Conservation (phyloP, 2,329 filamentous ascomycete species). For the Elsinoe batatas region DNA sequence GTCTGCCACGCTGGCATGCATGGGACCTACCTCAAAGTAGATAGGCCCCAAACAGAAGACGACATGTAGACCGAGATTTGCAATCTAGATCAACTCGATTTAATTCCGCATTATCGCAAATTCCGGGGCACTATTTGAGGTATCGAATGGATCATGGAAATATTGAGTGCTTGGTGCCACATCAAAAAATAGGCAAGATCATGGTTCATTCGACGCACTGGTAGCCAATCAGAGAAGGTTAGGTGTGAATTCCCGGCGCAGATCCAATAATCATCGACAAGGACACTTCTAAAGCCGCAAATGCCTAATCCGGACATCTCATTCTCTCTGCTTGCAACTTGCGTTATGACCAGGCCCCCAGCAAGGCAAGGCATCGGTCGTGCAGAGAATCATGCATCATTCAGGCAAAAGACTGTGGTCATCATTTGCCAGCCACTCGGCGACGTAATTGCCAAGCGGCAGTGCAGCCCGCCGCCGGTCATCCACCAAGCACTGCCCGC, state of each 20-base stretch:
- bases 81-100: neutral
- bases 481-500: slow-evolving; percentile 4
- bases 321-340: neutral
- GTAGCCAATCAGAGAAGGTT: neutral
- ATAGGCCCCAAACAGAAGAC: neutral
- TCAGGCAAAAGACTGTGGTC: neutral
- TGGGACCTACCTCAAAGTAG: slow-evolving; percentile 8
- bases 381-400: too few relatives aligned
- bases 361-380: too few relatives aligned
- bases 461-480: slow-evolving; percentile 6
- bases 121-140: neutral
- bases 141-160: neutral
- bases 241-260: neutral
- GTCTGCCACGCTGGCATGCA: slow-evolving; percentile 8
- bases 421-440: slow-evolving; percentile 6
- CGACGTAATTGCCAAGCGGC: slow-evolving; percentile 11
- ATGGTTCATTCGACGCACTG: neutral
- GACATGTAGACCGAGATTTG: neutral
- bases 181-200: neutral
- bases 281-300: neutral
- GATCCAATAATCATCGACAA: neutral
- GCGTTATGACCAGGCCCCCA: too few relatives aligned
- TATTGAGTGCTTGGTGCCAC: neutral
- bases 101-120: too few relatives aligned
- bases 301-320: neutral